phyloP scores from a whole-genome alignment of 129 eudicot species.

The Ambrosia trifida region DNA sequence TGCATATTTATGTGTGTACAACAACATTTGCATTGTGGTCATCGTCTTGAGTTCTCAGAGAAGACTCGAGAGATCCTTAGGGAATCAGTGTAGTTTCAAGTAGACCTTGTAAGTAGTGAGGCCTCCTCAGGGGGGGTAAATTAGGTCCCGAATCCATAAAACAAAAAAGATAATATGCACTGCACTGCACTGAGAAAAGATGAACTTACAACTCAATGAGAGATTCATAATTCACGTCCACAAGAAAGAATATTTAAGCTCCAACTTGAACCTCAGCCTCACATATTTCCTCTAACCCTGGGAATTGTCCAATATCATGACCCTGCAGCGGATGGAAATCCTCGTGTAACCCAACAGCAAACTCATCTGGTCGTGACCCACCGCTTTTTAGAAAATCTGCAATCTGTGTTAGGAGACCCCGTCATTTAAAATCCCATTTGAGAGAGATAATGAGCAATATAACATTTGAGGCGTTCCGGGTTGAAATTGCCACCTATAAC shows the following conservation, averaged over 20 bases:
- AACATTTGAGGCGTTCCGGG: slow-evolving; percentile 1
- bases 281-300: slow-evolving; percentile 49
- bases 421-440: slow-evolving; percentile 5
- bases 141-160: not conserved
- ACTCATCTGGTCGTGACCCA: slow-evolving; percentile 75
- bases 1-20: too few relatives aligned
- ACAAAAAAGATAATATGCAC: not conserved
- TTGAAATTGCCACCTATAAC: too few relatives aligned
- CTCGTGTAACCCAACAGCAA: slow-evolving; percentile 69
- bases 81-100: too few relatives aligned
- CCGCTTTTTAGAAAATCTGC: slow-evolving; percentile 77
- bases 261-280: slow-evolving; percentile 45
- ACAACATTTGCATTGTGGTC: too few relatives aligned
- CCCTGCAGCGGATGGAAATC: slow-evolving; percentile 75
- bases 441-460: not conserved
- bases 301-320: slow-evolving; percentile 90
- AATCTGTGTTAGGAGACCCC: slow-evolving; percentile 44
- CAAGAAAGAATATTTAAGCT: slow-evolving; percentile 28
- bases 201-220: slow-evolving; percentile 20
- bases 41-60: too few relatives aligned
- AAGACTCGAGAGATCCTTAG: too few relatives aligned
- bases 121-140: not conserved
- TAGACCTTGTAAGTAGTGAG: not conserved
- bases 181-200: slow-evolving; percentile 11
- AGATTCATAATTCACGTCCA: slow-evolving; percentile 21